Evolutionary conservation across 192 early-diverging fungal species (phyloP).

Genomic region (Physocladia obscura): DNA sequence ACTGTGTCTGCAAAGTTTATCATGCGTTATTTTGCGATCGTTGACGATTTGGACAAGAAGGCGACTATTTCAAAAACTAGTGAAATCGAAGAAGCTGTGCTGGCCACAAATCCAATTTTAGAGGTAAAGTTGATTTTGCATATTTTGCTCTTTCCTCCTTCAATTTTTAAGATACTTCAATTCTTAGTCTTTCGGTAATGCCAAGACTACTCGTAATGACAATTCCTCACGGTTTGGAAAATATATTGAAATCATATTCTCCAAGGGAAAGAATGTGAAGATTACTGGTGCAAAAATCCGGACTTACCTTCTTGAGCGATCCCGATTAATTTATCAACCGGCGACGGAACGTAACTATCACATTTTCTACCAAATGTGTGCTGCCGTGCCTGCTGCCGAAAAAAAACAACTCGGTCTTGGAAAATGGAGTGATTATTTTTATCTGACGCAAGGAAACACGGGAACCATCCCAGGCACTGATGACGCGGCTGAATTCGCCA

Average conservation of each 20-base stretch:
- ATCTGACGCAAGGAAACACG: constrained; percentile 78
- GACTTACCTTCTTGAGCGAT: constrained; percentile 94
- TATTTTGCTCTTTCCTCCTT: too few relatives aligned
- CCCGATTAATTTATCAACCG: constrained; percentile 92
- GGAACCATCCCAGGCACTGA: constrained; percentile 81
- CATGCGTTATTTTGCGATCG: constrained; percentile 90
- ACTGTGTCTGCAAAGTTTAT: constrained; percentile 95
- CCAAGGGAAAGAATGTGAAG: constrained; percentile 57
- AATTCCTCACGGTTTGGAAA: constrained; percentile 98
- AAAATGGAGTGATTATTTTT: constrained; percentile 77
- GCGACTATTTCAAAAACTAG: constrained; percentile 16
- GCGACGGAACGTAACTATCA: constrained; percentile 95
- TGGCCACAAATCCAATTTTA: constrained; percentile 96
- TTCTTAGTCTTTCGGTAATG: constrained; percentile 91
- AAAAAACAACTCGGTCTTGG: constrained; percentile 78
- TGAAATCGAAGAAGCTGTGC: constrained; percentile 58
- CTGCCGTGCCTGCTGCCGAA: constrained; percentile 84
- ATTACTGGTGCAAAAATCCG: constrained; percentile 94
- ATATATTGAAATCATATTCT: constrained; percentile 95
- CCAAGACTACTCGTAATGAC: constrained; percentile 98
- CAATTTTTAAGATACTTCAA: too few relatives aligned
- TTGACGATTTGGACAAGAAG: constrained; percentile 48
- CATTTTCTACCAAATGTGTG: constrained; percentile 98
- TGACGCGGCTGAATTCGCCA: constrained; percentile 87
- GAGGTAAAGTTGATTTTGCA: constrained; percentile 75